These are phyloP conservation scores for Fremontodendron californicum DNA, from an alignment of 345 rosid genomes.

Conservation along the genomic window DNA sequence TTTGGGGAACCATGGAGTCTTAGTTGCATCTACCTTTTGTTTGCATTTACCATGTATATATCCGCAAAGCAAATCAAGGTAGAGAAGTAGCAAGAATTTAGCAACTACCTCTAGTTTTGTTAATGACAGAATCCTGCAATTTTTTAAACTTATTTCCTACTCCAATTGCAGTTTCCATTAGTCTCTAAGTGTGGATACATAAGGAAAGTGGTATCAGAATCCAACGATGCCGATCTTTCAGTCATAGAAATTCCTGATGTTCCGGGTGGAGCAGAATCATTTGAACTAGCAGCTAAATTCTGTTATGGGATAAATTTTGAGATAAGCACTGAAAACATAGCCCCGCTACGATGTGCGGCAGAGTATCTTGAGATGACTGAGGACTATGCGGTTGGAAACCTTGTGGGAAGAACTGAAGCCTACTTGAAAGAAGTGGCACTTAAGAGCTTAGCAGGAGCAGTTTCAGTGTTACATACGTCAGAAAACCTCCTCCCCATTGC, in stretches of 20 bases:
- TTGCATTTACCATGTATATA: background rate
- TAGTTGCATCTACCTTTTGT: background rate
- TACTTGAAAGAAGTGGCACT: constrained; percentile 78
- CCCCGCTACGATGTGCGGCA: constrained; percentile 69
- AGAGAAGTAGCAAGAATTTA: too few relatives aligned
- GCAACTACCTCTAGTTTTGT: background rate
- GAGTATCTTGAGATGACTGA: constrained; percentile 93
- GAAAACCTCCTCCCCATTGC: constrained; percentile 54
- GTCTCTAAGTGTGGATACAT: constrained; percentile 72
- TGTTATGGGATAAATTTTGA: constrained; percentile 91
- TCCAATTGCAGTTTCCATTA: constrained; percentile 67
- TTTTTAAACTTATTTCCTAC: background rate
- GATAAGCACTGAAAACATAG: constrained; percentile 71
- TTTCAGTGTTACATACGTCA: constrained; percentile 55
- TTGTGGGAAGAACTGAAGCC: constrained; percentile 65
- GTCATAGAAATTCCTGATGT: constrained; percentile 47
- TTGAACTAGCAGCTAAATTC: constrained; percentile 87
- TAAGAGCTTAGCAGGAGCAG: constrained; percentile 62
- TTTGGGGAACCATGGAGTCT: background rate
- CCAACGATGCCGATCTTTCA: constrained; percentile 53
- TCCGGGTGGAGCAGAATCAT: constrained; percentile 75
- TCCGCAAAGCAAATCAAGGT: background rate
- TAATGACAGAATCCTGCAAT: background rate
- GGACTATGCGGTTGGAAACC: constrained; percentile 67
- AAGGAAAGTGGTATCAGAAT: constrained; percentile 62